Evolutionary conservation across 495 filamentous ascomycete genomes (phyloP).

Genomic region (Penicillium fimorum): DNA sequence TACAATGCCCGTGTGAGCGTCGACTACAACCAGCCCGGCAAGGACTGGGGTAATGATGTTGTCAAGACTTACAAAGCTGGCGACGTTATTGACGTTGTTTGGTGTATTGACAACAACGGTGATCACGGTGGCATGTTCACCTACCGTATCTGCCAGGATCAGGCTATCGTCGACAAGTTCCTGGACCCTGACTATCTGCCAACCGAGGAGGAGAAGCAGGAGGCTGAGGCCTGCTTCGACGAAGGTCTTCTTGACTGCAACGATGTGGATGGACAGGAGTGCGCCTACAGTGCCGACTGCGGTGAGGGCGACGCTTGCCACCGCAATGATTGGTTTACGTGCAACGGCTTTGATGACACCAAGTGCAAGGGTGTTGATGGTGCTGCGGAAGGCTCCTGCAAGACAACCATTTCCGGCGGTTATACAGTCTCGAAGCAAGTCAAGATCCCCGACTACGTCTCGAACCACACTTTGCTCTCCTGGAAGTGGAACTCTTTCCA

Average conservation of each 20-base stretch:
- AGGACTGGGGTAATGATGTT: constrained; percentile 43
- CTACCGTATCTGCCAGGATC: constrained; percentile 56
- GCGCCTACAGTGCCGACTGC: constrained; percentile 54
- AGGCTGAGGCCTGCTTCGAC: constrained; percentile 55
- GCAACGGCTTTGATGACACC: constrained; percentile 43
- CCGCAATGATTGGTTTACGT: constrained; percentile 59
- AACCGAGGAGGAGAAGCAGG: constrained; percentile 54
- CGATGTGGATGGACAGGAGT: constrained; percentile 51
- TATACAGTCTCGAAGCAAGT: constrained; percentile 57
- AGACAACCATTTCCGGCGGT: constrained; percentile 51
- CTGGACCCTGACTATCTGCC: constrained; percentile 48
- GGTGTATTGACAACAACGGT: constrained; percentile 59
- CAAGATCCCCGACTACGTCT: constrained; percentile 45
- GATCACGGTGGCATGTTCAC: constrained; percentile 61
- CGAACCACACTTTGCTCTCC: constrained; percentile 50
- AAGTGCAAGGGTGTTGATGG: constrained; percentile 53
- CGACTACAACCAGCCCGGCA: constrained; percentile 53
- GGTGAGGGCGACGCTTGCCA: constrained; percentile 44
- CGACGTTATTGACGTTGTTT: constrained; percentile 50
- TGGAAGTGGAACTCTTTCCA: constrained; percentile 60
- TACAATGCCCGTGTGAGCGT: constrained; percentile 56
- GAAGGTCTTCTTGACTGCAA: constrained; percentile 49
- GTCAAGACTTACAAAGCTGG: constrained; percentile 49
- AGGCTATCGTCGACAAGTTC: constrained; percentile 52
- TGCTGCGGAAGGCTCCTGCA: constrained; percentile 43